A percentile compares a stretch with the other conserved stretches of the same genome.
These are phyloP conservation scores for Colletotrichum theobromicola DNA, from an alignment of 2,329 filamentous ascomycete species.

Conservation along the genomic window DNA sequence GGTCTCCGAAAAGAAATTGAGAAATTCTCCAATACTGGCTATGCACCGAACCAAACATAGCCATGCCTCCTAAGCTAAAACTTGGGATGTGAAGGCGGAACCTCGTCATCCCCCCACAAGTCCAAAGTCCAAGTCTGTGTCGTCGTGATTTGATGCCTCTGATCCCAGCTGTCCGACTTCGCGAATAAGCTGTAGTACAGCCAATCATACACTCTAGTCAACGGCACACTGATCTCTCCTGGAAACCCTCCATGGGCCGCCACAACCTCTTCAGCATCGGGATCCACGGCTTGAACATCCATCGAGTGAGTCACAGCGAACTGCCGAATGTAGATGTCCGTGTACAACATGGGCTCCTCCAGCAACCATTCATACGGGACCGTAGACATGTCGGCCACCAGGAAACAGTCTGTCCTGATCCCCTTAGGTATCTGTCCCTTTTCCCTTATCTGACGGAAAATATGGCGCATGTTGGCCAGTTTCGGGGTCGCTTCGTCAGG, in stretches of 20 bases:
- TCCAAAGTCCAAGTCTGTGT: background rate
- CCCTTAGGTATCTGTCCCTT: background rate
- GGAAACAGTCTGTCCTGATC: background rate
- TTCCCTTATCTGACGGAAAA: background rate
- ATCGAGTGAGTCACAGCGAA: background rate
- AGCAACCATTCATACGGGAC: background rate
- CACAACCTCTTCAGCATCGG: background rate
- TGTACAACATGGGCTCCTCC: background rate
- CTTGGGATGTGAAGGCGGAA: background rate
- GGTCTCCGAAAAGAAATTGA: background rate
- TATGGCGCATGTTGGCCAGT: background rate
- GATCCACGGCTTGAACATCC: background rate
- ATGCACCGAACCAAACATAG: background rate
- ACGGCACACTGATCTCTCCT: background rate
- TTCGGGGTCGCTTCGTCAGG: background rate
- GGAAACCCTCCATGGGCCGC: background rate
- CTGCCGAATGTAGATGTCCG: background rate
- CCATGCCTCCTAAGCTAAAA: background rate
- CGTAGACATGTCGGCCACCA: background rate
- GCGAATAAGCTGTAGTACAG: background rate
- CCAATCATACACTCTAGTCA: background rate
- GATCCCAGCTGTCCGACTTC: background rate
- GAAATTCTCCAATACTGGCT: background rate
- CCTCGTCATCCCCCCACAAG: background rate
- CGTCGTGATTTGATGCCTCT: background rate